Conservation (phyloP, 148 eudicot species). For the Oxyria digyna region DNA sequence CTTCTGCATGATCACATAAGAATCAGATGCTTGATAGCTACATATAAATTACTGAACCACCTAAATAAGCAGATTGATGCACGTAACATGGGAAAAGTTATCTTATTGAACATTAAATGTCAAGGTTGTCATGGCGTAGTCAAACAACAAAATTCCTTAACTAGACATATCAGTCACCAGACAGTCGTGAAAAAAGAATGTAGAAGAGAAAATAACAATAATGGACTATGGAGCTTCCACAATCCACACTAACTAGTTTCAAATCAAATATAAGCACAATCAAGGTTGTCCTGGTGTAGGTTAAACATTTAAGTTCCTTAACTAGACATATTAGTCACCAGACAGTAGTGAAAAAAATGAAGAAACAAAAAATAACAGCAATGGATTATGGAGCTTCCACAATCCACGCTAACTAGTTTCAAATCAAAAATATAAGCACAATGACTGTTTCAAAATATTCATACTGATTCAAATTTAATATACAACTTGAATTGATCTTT, state of each 20-base stretch:
- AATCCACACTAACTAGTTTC: neutral
- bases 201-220: neutral
- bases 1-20: slow-evolving; percentile 34
- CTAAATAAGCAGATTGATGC: neutral
- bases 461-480: neutral
- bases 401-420: neutral
- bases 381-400: neutral
- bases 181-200: neutral
- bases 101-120: neutral
- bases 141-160: neutral
- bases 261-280: neutral
- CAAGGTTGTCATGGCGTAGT: neutral
- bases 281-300: neutral
- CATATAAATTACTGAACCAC: neutral
- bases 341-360: neutral
- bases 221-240: neutral
- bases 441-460: neutral
- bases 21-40: neutral
- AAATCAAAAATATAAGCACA: neutral
- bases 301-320: neutral
- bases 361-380: neutral
- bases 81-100: neutral
- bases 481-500: neutral
- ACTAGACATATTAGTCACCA: neutral
- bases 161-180: neutral